These are phyloP conservation scores for Aquilaria sinensis DNA, from an alignment of 345 rosid species.

Conservation along the genomic window DNA sequence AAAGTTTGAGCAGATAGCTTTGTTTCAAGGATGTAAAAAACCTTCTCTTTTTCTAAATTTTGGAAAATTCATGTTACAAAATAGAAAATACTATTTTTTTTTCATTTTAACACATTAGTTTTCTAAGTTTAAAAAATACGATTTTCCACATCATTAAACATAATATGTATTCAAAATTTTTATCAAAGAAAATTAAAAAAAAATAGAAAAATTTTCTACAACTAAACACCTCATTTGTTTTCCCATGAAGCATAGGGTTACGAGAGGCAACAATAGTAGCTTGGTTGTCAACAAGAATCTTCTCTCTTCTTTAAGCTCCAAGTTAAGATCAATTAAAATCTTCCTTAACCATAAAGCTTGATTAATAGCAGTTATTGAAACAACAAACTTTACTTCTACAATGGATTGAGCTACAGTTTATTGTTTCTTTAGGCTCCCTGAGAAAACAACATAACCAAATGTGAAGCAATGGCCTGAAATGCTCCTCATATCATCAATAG, in stretches of 20 bases:
- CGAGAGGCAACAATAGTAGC: background rate
- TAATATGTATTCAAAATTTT: no score
- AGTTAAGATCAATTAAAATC: background rate
- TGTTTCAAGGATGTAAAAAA: no score
- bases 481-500: background rate
- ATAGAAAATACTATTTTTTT: no score
- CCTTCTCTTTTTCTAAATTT: no score
- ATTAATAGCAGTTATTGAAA: background rate
- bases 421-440: background rate
- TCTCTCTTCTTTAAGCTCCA: background rate
- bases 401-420: background rate
- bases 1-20: no score
- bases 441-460: background rate
- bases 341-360: background rate
- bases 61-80: no score
- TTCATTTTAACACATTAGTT: no score
- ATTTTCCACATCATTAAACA: no score
- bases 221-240: background rate
- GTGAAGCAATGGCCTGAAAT: background rate
- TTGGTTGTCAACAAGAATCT: conserved; percentile 1
- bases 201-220: no score
- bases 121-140: no score
- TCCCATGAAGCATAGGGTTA: background rate
- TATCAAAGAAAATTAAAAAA: no score
- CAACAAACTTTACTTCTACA: background rate